Conservation (phyloP, 2,329 filamentous ascomycete species). For the Nothophoma quercina region DNA sequence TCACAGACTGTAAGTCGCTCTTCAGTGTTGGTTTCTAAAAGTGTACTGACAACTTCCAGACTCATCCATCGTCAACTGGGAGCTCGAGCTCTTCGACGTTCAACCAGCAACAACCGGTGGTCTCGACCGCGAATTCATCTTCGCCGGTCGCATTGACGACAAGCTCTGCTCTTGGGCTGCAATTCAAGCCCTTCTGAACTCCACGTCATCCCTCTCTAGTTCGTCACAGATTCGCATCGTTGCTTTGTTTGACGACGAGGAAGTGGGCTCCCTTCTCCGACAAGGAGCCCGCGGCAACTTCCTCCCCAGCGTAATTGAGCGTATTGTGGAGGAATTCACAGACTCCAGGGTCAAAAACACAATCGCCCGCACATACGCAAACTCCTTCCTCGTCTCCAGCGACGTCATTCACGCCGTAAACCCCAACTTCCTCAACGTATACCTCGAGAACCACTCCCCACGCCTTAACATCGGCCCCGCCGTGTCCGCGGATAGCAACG, state of each 20-base stretch:
- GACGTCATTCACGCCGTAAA: conserved; percentile 95
- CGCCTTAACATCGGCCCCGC: conserved; percentile 87
- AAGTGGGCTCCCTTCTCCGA: conserved; percentile 88
- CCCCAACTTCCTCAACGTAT: conserved; percentile 87
- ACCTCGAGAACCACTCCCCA: conserved; percentile 85
- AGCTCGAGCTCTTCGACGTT: conserved; percentile 91
- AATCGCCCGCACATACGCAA: conserved; percentile 83
- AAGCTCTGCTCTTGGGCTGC: conserved; percentile 97
- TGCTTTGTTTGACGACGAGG: conserved; percentile 96
- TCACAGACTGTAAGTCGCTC: conserved; percentile 64
- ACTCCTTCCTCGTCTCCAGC: conserved; percentile 89
- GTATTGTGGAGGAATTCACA: conserved; percentile 75
- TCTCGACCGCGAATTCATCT: conserved; percentile 91
- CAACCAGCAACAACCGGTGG: conserved; percentile 86
- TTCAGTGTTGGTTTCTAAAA: not conserved
- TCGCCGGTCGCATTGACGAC: conserved; percentile 93
- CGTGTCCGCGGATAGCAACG: conserved; percentile 83
- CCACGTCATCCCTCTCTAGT: conserved; percentile 56
- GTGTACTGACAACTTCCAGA: conserved; percentile 46
- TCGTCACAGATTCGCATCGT: conserved; percentile 84
- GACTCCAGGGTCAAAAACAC: conserved; percentile 59
- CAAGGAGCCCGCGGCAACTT: conserved; percentile 93
- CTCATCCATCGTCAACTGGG: conserved; percentile 88
- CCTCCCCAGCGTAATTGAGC: conserved; percentile 80
- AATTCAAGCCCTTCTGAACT: conserved; percentile 79